Evolutionary conservation across 139 green algal species (phyloP).

Genomic region (Chlorella sp.): DNA sequence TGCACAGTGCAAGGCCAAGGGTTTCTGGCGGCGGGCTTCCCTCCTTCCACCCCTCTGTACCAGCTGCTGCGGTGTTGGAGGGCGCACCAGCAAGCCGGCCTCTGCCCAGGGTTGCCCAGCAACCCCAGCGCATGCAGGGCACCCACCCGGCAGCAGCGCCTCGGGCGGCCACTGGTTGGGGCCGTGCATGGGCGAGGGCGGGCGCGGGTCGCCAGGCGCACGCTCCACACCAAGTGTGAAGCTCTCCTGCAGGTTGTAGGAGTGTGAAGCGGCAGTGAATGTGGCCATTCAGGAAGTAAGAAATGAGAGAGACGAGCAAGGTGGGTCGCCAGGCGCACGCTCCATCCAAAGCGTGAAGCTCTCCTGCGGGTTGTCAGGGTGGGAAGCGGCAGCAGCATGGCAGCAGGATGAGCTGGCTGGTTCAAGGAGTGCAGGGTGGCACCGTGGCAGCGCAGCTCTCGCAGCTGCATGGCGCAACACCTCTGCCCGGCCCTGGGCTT

Average conservation of each 20-base stretch:
- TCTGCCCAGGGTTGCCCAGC: too few relatives aligned
- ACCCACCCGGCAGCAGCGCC: constrained; percentile 20
- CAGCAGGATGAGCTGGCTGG: not conserved
- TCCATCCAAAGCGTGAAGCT: not conserved
- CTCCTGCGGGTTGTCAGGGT: not conserved
- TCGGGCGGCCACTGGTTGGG: constrained; percentile 39
- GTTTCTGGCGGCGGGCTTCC: too few relatives aligned
- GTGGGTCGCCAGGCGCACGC: not conserved
- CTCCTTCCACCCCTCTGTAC: not conserved
- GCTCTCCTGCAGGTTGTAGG: not conserved
- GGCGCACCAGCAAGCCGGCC: too few relatives aligned
- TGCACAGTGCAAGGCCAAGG: too few relatives aligned
- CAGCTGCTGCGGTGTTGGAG: too few relatives aligned
- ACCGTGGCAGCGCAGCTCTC: too few relatives aligned
- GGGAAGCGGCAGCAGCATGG: not conserved
- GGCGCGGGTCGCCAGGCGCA: not conserved
- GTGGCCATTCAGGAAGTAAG: too few relatives aligned
- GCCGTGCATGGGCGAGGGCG: constrained; percentile 48
- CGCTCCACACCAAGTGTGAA: constrained; percentile 21
- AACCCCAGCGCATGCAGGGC: too few relatives aligned
- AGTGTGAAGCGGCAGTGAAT: too few relatives aligned
- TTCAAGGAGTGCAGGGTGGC: not conserved
- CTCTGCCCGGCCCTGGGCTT: not conserved
- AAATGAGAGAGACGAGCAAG: too few relatives aligned
- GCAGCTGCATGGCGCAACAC: too few relatives aligned